Evolutionary conservation across 768 basidiomycete species (phyloP), one percentile per base, ranked within the genome.

Genomic region (Termitomyces titanicus): DNA sequence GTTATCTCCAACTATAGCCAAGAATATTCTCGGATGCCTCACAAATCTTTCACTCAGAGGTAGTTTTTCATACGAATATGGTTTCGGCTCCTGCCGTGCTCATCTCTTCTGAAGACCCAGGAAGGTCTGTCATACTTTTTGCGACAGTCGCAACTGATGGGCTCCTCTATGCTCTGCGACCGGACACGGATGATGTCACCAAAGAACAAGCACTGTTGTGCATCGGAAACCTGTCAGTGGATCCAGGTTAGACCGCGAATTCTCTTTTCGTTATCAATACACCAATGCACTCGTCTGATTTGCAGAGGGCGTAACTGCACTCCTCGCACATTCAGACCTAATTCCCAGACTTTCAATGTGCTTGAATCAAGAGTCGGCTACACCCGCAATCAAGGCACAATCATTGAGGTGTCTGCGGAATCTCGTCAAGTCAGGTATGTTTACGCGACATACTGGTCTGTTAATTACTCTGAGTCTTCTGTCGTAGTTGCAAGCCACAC

Each of bases 41-140:
- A 62, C 58, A 3, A 62, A 62, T 53, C 53, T 60, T 34, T 60
- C 61, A 2, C 53, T 55, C 27, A 60, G 43, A 60, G 61, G 61
- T 62, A 12, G n/a, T 27, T n/a, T n/a, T 11, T 18, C 24, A 29
- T n/a, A n/a, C 3, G 29, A 45, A 53, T 25, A 18, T 37, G 20
- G 13, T 46, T 11, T 40, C n/a, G n/a, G n/a, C n/a, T n/a, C n/a
- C 11, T 27, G 18, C n/a, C 17, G n/a, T 24, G 11, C 20, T 20
- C n/a, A 38, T 27, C n/a, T 17, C 24, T 37, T 27, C 11, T 11
- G 17, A 47, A 62, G 61, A 59, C 34, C 53, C 56, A 24, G 61
- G 61, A 33, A 48, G 58, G 37, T 54, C 47, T n/a, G 18, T 51
- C 0, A 57, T 62, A n/a, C 50, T 60, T 20, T 54, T 49, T 1